Conservation (phyloP, 2,329 filamentous ascomycete species). For the Metarhizium robertsii region DNA sequence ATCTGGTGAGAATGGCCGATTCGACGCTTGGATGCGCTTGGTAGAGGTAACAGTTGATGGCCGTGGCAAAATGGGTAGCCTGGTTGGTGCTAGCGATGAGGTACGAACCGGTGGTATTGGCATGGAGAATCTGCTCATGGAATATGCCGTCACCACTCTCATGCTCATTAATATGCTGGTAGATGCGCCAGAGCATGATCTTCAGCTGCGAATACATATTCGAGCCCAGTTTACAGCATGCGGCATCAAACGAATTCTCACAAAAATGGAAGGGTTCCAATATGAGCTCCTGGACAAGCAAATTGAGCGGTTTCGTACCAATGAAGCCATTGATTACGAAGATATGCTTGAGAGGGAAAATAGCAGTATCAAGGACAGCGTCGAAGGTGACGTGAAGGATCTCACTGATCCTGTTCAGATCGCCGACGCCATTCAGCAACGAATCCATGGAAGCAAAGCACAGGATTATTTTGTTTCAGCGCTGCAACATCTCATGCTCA, state of each 20-base stretch:
- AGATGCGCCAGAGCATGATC: constrained; percentile 78
- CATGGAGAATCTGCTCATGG: constrained; percentile 98
- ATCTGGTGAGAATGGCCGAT: constrained; percentile 86
- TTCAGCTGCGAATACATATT: constrained; percentile 88
- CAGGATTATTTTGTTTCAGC: constrained; percentile 95
- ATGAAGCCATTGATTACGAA: constrained; percentile 97
- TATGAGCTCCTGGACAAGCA: constrained; percentile 99
- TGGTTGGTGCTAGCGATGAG: constrained; percentile 94
- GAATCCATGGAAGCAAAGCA: constrained; percentile 71
- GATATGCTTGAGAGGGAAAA: constrained; percentile 89
- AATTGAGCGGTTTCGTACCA: constrained; percentile 83
- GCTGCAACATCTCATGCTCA: constrained; percentile 88
- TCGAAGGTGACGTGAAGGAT: constrained; percentile 81
- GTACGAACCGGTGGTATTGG: constrained; percentile 91
- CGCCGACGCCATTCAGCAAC: constrained; percentile 82
- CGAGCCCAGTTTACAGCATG: constrained; percentile 92
- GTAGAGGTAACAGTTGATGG: constrained; percentile 96
- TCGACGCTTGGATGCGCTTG: constrained; percentile 97
- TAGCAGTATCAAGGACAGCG: constrained; percentile 79
- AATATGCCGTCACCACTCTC: constrained; percentile 91
- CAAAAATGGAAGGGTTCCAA: constrained; percentile 97
- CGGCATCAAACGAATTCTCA: constrained; percentile 86
- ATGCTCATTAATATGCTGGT: constrained; percentile 96
- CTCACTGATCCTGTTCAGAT: constrained; percentile 90
- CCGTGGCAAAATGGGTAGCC: constrained; percentile 95